Evolutionary conservation across 352 stramenopile species (phyloP), one percentile per base, ranked within the genome.

Genomic region (Aphanomyces astaci): DNA sequence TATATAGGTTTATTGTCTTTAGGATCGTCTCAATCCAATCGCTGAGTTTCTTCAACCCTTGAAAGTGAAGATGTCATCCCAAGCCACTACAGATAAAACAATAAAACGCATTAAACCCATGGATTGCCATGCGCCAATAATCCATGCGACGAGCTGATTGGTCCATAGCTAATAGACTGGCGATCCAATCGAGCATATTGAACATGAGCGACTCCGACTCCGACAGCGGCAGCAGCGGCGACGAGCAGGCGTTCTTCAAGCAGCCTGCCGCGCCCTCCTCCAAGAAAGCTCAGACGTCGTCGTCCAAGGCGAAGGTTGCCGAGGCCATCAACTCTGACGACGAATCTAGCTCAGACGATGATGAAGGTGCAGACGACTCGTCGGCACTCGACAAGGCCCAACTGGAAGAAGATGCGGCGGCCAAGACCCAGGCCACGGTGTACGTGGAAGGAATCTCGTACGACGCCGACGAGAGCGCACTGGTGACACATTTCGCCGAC

Each of bases 371-470:
- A 4, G 69, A 72, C 11, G 49, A 27, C n/a, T n/a, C n/a, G 17
- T 15, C 36, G 15, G 36, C 36, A 7, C 7, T 43, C 7, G 36
- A 43, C 36, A 46, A 78, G 10, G 48, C 4, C 4, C 53, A 74
- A 40, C 39, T 92, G 9, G 73, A 89, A 55, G 70, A 85, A 30
- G 82, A 90, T 71, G 82, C 89, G 30, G 72, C 72, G 4, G 78
- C 80, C 57, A 94, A 94, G 73, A 92, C 83, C 24, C 80, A 88
- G 49, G 84, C 84, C 1, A 94, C 86, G 0, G 84, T 98, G 33
- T 98, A 98, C 75, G 86, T 98, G 40, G 93, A 98, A 77, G 95
- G 96, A 27, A 95, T 99, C 46, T 90, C 95, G 40, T 99, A 98
- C 80, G 84, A 88, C 54, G 84, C 82, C 4, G 89, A 81, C 49